A percentile compares a stretch with the other conserved stretches of the same genome.
These are phyloP conservation scores for Ophiosphaerella narmari DNA, from an alignment of 2,329 filamentous ascomycete species.

Conservation along the genomic window DNA sequence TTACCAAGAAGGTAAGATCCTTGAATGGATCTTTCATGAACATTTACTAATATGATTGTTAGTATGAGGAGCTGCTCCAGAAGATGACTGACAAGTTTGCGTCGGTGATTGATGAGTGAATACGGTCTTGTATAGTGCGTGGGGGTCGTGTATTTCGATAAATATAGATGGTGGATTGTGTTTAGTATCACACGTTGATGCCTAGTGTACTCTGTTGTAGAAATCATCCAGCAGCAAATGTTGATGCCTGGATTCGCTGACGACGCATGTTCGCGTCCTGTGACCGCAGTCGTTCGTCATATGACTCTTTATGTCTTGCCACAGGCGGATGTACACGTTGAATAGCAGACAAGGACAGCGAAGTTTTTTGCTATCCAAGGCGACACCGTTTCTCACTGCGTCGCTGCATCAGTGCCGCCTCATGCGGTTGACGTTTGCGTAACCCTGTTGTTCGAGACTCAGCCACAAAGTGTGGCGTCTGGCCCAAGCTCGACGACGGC, in stretches of 20 bases:
- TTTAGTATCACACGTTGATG: constrained; percentile 33
- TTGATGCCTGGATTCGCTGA: constrained; percentile 42
- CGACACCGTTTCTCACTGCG: not conserved
- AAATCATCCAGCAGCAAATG: constrained; percentile 22
- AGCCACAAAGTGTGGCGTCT: constrained; percentile 9
- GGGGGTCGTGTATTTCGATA: constrained; percentile 27
- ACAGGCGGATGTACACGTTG: too few relatives aligned
- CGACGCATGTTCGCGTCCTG: constrained; percentile 38
- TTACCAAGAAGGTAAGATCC: constrained; percentile 77
- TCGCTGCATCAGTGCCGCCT: too few relatives aligned
- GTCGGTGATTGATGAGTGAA: constrained; percentile 89
- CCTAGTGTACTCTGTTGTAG: constrained; percentile 20
- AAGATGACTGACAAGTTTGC: constrained; percentile 97
- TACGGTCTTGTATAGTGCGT: constrained; percentile 52
- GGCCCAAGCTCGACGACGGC: constrained; percentile 18
- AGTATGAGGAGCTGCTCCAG: constrained; percentile 93
- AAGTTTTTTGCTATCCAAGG: not conserved
- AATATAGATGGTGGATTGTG: constrained; percentile 36
- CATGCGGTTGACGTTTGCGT: not conserved
- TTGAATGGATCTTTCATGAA: not conserved
- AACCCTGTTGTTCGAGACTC: not conserved
- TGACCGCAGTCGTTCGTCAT: constrained; percentile 29
- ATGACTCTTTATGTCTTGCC: too few relatives aligned
- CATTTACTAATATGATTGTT: constrained; percentile 46
- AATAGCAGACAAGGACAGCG: not conserved